Percentiles rank a stretch among this genome's conserved stretches.
Evolutionary conservation across 2,329 filamentous ascomycete species (phyloP).

Genomic region (Zymoseptoria ardabiliae): DNA sequence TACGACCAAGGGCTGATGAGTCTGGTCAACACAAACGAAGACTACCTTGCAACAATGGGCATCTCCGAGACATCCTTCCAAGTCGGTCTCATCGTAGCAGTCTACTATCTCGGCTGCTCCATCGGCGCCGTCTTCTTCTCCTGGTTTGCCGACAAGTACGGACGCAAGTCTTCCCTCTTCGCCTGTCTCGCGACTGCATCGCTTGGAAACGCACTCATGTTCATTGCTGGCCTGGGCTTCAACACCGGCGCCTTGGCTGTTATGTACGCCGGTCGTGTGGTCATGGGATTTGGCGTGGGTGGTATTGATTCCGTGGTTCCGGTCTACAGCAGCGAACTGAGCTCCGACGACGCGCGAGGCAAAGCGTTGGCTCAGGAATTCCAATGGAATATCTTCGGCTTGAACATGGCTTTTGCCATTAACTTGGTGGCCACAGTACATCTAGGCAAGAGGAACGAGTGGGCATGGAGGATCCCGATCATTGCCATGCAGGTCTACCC

Average conservation of each 20-base stretch:
- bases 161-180: conserved; percentile 51
- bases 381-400: conserved; percentile 56
- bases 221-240: conserved; percentile 47
- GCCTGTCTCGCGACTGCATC: conserved; percentile 47
- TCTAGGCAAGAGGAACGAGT: conserved; percentile 50
- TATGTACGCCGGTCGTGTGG: conserved; percentile 44
- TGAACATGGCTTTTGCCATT: conserved; percentile 54
- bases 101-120: conserved; percentile 57
- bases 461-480: conserved; percentile 57
- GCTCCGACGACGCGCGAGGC: conserved; percentile 50
- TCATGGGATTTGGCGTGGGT: conserved; percentile 53
- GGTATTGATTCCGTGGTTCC: conserved; percentile 56
- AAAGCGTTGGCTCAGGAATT: conserved; percentile 56
- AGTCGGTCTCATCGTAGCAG: conserved; percentile 53
- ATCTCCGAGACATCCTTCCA: conserved; percentile 44
- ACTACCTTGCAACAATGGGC: conserved; percentile 53
- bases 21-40: conserved; percentile 47
- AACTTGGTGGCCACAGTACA: conserved; percentile 49
- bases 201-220: conserved; percentile 55
- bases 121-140: conserved; percentile 51
- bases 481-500: conserved; percentile 56
- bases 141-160: conserved; percentile 46
- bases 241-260: conserved; percentile 37
- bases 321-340: conserved; percentile 52
- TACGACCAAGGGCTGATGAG: conserved; percentile 47